Evolutionary conservation across 1,284 basidiomycete species (phyloP).

Genomic region (Hypsizygus ulmarius): DNA sequence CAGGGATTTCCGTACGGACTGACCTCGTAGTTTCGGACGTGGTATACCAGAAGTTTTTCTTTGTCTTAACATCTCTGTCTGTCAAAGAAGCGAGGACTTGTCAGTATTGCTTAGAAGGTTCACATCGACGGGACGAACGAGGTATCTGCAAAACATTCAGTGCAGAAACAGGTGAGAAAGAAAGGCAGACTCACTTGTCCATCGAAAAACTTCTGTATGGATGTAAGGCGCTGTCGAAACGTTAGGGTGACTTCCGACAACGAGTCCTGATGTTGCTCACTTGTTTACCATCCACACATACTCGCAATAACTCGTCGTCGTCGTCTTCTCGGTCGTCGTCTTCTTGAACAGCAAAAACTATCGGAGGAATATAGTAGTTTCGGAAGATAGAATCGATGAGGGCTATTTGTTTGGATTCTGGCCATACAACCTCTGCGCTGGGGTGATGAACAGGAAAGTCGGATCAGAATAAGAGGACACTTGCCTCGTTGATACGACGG

Average conservation of each 20-base stretch:
- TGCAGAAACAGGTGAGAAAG: constrained; percentile 1
- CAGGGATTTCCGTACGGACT: constrained; percentile 47
- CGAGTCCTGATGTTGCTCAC: constrained; percentile 23
- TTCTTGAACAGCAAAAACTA: constrained; percentile 61
- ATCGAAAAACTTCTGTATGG: constrained; percentile 69
- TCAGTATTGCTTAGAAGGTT: neutral
- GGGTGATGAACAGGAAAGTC: constrained; percentile 3
- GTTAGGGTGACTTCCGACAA: neutral
- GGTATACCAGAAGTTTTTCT: constrained; percentile 60
- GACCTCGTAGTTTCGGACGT: constrained; percentile 40
- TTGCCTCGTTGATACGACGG: constrained; percentile 69
- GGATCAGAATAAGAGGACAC: constrained; percentile 9
- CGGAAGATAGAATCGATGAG: constrained; percentile 77
- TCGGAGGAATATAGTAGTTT: constrained; percentile 69
- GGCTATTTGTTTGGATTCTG: constrained; percentile 61
- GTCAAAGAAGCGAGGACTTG: neutral
- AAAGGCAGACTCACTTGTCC: constrained; percentile 51
- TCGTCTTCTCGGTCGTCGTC: constrained; percentile 44
- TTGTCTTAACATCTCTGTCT: constrained; percentile 50
- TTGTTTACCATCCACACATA: constrained; percentile 78
- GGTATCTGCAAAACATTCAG: constrained; percentile 38
- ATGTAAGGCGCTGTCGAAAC: constrained; percentile 50
- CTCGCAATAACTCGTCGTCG: constrained; percentile 38
- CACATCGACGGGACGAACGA: constrained; percentile 32
- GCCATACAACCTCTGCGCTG: constrained; percentile 68